Evolutionary conservation across 805 yeast genomes (phyloP).

Genomic region (Barnettozyma salicaria): DNA sequence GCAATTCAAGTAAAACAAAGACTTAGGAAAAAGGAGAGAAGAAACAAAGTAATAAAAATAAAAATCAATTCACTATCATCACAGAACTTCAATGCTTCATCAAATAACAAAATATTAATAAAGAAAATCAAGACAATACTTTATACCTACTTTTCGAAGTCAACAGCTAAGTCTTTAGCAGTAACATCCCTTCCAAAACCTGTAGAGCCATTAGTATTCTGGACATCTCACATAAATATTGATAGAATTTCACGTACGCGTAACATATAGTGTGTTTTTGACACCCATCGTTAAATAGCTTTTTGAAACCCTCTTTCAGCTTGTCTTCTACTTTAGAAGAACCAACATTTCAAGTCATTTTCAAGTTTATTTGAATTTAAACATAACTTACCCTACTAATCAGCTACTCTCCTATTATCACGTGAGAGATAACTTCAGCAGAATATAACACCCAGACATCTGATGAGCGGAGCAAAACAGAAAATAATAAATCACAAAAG

Average conservation of each 20-base stretch:
- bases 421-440: no score
- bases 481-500: neutral
- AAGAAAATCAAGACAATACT: constrained; percentile 5
- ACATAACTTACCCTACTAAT: no score
- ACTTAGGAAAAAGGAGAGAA: neutral
- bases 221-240: no score
- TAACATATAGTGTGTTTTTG: constrained; percentile 44
- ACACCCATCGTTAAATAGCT: constrained; percentile 19
- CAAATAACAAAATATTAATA: constrained; percentile 5
- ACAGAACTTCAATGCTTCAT: neutral
- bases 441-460: no score
- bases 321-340: neutral
- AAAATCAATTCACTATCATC: neutral
- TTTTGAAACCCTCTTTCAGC: no score
- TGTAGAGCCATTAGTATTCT: constrained; percentile 8
- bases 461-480: no score
- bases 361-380: no score
- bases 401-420: no score
- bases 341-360: no score
- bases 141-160: constrained; percentile 52
- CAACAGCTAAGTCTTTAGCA: constrained; percentile 54
- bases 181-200: constrained; percentile 46
- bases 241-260: constrained; percentile 34
- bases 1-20: no score
- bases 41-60: neutral